These are phyloP conservation scores for Suillus occidentalis DNA, from an alignment of 768 basidiomycete species.

Conservation along the genomic window DNA sequence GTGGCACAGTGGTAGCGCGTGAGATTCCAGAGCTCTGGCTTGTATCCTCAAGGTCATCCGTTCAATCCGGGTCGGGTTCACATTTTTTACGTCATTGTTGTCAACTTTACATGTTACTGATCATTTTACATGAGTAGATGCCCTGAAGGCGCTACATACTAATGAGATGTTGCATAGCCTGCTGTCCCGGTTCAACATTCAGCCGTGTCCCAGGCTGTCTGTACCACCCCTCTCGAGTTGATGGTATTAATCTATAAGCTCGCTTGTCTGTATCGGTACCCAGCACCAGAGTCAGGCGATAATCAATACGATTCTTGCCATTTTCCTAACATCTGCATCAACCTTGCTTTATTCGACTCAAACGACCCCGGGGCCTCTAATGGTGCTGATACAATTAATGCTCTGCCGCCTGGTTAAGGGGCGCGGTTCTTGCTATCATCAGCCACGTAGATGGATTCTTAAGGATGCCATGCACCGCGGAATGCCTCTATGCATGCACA, in stretches of 20 bases:
- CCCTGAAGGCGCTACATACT: neutral
- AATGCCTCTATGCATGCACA: neutral
- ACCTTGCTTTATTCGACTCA: neutral
- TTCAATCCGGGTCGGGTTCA: slow-evolving; percentile 48
- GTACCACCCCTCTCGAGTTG: neutral
- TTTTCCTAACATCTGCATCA: neutral
- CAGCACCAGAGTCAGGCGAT: neutral
- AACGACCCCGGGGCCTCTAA: neutral
- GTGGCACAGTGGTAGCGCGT: slow-evolving; percentile 42
- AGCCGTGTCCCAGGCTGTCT: neutral
- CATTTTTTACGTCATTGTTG: slow-evolving; percentile 8
- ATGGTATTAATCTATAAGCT: neutral
- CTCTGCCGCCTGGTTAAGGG: neutral
- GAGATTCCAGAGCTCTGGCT: slow-evolving; percentile 35
- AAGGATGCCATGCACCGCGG: neutral
- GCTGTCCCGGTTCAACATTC: neutral
- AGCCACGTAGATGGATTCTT: neutral
- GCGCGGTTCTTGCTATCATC: neutral
- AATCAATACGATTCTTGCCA: neutral
- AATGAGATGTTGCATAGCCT: neutral
- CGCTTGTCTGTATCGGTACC: neutral
- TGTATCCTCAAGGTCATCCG: slow-evolving; percentile 45
- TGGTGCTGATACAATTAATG: neutral
- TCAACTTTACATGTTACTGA: neutral
- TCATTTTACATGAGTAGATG: neutral